These are phyloP conservation scores for Zalerion maritima DNA, from an alignment of 495 filamentous ascomycete species.

Conservation along the genomic window DNA sequence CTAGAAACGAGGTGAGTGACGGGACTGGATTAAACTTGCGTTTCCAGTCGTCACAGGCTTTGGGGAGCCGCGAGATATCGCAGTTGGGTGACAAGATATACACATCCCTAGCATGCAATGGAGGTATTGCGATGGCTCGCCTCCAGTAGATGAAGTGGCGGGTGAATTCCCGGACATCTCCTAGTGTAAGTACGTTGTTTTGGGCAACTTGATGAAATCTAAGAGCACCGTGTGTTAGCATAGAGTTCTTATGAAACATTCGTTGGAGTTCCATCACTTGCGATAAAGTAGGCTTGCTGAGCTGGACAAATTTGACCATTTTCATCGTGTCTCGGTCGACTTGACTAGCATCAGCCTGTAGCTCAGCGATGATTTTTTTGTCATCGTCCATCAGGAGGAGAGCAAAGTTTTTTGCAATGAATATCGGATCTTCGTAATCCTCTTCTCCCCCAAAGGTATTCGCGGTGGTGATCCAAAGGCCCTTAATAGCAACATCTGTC, in stretches of 20 bases:
- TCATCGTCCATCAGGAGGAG: slow-evolving; percentile 74
- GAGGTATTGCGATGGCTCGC: slow-evolving; percentile 79
- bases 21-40: slow-evolving; percentile 67
- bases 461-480: slow-evolving; percentile 74
- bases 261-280: slow-evolving; percentile 12
- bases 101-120: slow-evolving; percentile 76
- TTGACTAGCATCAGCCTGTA: slow-evolving; percentile 63
- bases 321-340: slow-evolving; percentile 55
- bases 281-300: slow-evolving; percentile 72
- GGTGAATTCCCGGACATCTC: slow-evolving; percentile 69
- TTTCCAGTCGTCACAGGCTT: slow-evolving; percentile 59
- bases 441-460: slow-evolving; percentile 60
- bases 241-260: background rate
- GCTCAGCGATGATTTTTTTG: slow-evolving; percentile 65
- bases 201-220: slow-evolving; percentile 66
- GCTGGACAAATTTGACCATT: slow-evolving; percentile 70
- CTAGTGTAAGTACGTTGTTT: slow-evolving; percentile 53
- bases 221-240: slow-evolving; percentile 1
- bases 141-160: slow-evolving; percentile 93
- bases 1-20: slow-evolving; percentile 69
- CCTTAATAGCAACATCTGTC: slow-evolving; percentile 49
- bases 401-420: slow-evolving; percentile 71
- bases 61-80: slow-evolving; percentile 55
- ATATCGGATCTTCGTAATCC: slow-evolving; percentile 38
- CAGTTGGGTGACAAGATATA: slow-evolving; percentile 91